Evolutionary conservation across 805 yeast genomes (phyloP), one percentile per base, ranked within the genome.

Genomic region (Candida alai): DNA sequence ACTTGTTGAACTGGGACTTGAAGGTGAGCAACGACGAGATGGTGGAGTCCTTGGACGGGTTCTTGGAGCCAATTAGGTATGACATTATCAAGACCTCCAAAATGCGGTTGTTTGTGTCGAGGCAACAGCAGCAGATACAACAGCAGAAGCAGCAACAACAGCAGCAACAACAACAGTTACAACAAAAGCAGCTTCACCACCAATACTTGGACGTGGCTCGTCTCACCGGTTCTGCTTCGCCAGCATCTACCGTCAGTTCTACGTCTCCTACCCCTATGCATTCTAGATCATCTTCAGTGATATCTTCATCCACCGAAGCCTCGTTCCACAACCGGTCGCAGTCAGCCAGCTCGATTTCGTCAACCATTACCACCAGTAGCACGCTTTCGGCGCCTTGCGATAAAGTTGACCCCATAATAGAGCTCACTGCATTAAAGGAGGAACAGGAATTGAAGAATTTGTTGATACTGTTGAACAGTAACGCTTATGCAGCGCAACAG

Each of bases 1-100:
- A 69, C 49, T 63, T 83, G 32, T 61, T 84, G 52, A 73, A 81
- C 57, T 84, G 89, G 88, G 81, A 84, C 54, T 62, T 82, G 41
- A 58, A 64, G 37, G 69, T 75, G 25, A 51, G 58, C 32, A 67
- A 60, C 44, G 56, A 55, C 17, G 79, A 76, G 37, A 62, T 75
- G 54, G 45, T 56, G 28, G 42, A 40, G 19, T 62, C 57, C 25
- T 63, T 74, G 52, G 56, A 51, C 38, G 55, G 62, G 39, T 73
- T 74, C 64, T 60, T 76, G 43, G 69, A 65, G 19, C 80, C 80
- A 22, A 73, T 76, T 55, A 72, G 63, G 46, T 55, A 52, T 31
- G 64, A 59, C 35, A 47, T 67, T 44, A 42, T 61, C 45, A 52
- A 51, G 39, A 29, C 19, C 8, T 19, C 32, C 16, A 29, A 29